Conservation (phyloP, 768 basidiomycete species). For the Pleurotus ostreatus region DNA sequence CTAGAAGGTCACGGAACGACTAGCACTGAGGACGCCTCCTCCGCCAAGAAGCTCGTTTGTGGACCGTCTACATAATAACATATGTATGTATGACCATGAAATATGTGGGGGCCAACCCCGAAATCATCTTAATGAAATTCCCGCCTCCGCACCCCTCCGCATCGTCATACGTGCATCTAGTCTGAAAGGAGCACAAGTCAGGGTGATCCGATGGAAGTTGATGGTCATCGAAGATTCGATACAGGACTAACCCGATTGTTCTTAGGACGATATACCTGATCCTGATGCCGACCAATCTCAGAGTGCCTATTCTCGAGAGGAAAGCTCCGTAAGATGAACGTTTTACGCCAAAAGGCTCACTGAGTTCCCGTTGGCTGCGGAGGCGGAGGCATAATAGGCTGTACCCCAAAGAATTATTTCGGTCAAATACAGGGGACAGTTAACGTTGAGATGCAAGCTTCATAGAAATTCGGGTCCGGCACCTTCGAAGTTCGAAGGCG, state of each 20-base stretch:
- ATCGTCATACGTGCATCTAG: too few species aligned
- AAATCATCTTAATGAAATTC: slow-evolving; percentile 8
- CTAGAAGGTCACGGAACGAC: neutral
- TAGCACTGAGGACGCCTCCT: neutral
- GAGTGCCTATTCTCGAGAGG: neutral
- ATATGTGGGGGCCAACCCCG: neutral
- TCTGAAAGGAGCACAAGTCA: too few species aligned
- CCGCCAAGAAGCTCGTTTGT: neutral
- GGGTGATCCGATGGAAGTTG: too few species aligned
- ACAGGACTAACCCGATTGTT: slow-evolving; percentile 1
- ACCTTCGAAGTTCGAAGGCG: neutral
- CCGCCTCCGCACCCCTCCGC: neutral
- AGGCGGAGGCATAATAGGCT: neutral
- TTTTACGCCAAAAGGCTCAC: neutral
- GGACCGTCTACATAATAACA: too few species aligned
- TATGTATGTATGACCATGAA: too few species aligned
- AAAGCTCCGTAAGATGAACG: neutral
- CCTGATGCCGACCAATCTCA: neutral
- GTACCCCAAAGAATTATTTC: neutral
- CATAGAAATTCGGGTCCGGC: slow-evolving; percentile 3
- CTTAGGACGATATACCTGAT: neutral
- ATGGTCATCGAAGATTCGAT: neutral
- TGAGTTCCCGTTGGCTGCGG: neutral
- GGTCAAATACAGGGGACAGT: neutral
- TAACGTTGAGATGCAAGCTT: neutral